Evolutionary conservation across 371 early-diverging fungal species (phyloP).

Genomic region (Choanephora cucurbitarum): DNA sequence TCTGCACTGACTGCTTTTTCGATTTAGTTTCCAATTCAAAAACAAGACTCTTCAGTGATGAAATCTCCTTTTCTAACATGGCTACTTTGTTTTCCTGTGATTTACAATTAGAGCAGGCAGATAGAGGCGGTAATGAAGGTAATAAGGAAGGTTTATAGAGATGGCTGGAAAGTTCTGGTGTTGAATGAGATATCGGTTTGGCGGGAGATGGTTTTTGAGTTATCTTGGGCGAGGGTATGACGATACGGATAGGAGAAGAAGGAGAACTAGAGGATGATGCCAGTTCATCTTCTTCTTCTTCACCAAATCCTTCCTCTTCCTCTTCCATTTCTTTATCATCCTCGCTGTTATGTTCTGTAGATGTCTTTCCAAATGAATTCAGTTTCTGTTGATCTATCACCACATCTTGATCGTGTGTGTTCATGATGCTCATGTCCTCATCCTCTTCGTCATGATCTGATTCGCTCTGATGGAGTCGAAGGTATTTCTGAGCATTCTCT

Average conservation of each 20-base stretch:
- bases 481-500: conserved; percentile 16
- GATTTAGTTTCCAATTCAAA: conserved; percentile 20
- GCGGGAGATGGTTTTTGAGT: not conserved
- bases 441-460: conserved; percentile 11
- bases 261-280: conserved; percentile 36
- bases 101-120: conserved; percentile 25
- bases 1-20: conserved; percentile 17
- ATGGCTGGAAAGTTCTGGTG: not conserved
- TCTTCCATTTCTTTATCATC: conserved; percentile 14
- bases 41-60: conserved; percentile 18
- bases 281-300: conserved; percentile 37
- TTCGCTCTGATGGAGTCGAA: conserved; percentile 7
- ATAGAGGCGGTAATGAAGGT: conserved; percentile 4
- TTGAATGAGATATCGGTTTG: not conserved
- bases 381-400: not conserved
- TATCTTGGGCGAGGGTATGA: conserved; percentile 5
- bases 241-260: conserved; percentile 21
- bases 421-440: not conserved
- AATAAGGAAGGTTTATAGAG: not conserved
- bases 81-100: conserved; percentile 16
- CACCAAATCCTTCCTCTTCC: conserved; percentile 9
- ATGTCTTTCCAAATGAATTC: conserved; percentile 1
- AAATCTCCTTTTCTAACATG: conserved; percentile 17
- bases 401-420: conserved; percentile 2
- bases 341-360: conserved; percentile 6